Conservation (phyloP, 495 filamentous ascomycete genomes). For the Massariosphaeria phaeospora region DNA sequence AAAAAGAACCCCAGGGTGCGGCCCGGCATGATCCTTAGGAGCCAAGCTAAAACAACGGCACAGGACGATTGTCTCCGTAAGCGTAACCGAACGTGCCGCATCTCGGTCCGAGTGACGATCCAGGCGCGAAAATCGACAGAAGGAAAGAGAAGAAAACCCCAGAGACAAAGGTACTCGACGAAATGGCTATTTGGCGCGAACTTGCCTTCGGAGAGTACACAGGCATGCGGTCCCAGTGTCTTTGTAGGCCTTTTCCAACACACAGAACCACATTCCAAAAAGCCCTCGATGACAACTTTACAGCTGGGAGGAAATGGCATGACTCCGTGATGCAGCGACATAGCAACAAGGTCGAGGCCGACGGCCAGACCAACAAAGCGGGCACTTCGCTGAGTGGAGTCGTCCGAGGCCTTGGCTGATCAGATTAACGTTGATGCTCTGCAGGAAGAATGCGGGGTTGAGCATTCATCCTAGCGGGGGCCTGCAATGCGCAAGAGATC, state of each 20-base stretch:
- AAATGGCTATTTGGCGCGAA: no score
- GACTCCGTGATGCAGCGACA: no score
- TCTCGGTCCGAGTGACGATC: constrained; percentile 2
- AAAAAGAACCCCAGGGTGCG: background rate
- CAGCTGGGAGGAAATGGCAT: background rate
- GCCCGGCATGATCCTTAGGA: background rate
- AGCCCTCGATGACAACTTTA: background rate
- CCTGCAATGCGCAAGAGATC: constrained; percentile 12
- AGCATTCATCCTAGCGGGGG: constrained; percentile 20
- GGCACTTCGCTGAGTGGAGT: constrained; percentile 1
- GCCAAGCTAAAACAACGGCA: constrained; percentile 4
- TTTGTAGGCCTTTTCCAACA: no score
- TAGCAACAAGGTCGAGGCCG: no score
- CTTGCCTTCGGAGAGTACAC: no score
- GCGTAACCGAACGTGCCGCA: constrained; percentile 8
- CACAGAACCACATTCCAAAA: background rate
- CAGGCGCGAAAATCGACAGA: background rate
- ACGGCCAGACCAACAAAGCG: background rate
- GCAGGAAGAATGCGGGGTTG: constrained; percentile 30
- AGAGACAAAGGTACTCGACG: no score
- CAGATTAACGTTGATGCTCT: constrained; percentile 23
- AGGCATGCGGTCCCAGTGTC: no score
- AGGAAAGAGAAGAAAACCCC: no score
- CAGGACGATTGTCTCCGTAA: background rate
- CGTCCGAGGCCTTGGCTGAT: constrained; percentile 15